Percentiles rank a stretch among this genome's conserved stretches.
phyloP scores from a whole-genome alignment of 371 early-diverging fungal genomes.

The Mortierella sp. region DNA sequence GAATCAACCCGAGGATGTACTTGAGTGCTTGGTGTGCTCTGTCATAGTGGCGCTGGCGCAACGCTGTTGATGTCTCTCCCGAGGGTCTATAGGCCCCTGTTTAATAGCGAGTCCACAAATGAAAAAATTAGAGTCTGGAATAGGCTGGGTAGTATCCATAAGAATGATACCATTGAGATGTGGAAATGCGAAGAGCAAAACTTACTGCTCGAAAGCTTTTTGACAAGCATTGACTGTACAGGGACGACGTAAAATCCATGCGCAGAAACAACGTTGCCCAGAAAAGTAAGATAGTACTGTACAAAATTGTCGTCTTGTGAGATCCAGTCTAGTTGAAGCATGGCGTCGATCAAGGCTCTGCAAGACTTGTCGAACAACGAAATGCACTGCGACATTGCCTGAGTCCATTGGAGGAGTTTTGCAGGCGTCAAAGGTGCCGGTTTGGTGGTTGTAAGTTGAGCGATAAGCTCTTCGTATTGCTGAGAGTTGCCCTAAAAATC shows the following conservation, averaged over 20 bases:
- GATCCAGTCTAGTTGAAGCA: slow-evolving; percentile 78
- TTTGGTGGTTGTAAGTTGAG: slow-evolving; percentile 55
- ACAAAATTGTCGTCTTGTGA: slow-evolving; percentile 69
- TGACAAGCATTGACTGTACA: slow-evolving; percentile 72
- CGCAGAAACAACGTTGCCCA: slow-evolving; percentile 87
- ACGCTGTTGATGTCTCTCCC: too few relatives aligned
- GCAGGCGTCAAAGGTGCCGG: slow-evolving; percentile 61
- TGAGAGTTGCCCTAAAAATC: slow-evolving; percentile 58
- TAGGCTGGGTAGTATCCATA: not conserved
- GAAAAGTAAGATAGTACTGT: slow-evolving; percentile 71
- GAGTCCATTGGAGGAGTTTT: slow-evolving; percentile 62
- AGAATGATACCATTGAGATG: slow-evolving; percentile 16
- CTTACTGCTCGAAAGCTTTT: slow-evolving; percentile 73
- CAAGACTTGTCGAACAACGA: slow-evolving; percentile 56
- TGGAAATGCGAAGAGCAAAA: not conserved
- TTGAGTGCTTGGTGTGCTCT: slow-evolving; percentile 76
- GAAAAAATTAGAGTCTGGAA: not conserved
- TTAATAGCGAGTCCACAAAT: too few relatives aligned
- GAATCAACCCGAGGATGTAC: slow-evolving; percentile 78
- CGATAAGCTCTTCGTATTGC: slow-evolving; percentile 64
- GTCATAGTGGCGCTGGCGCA: slow-evolving; percentile 42
- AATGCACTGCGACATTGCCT: slow-evolving; percentile 59
- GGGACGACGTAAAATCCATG: slow-evolving; percentile 82
- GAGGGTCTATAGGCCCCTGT: too few relatives aligned
- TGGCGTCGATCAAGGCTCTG: slow-evolving; percentile 74